Evolutionary conservation across 805 yeast species (phyloP), one percentile per base, ranked within the genome.

Genomic region (Suhomyces prunicola): DNA sequence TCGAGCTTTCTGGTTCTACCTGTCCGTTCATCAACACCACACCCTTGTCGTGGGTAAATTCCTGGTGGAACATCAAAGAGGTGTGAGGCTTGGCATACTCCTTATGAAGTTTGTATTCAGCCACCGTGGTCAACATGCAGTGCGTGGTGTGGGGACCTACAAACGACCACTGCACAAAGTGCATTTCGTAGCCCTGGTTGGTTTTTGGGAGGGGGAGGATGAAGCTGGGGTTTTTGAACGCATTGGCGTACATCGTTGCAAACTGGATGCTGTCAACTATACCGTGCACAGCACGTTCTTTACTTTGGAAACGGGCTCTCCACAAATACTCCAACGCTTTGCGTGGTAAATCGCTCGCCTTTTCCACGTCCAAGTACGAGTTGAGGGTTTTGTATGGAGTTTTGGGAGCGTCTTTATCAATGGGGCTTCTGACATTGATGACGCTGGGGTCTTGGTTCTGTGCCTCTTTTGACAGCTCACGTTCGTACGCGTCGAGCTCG

Each of bases 81-180:
- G 97, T 90, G 69, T 94, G 98, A 1, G 99, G 98, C 65, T 90
- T 86, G 8, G 99, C 97, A 69, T 78, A 94, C 65, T 93, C 97
- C 52, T 82, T 83, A 65, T 93, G 97, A 27, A 91, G 78, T 68
- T 93, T 91, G 71, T 84, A 94, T 70, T 94, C 98, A 1, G 94
- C 92, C 57, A 94, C 78, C 0, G 97, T 85, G 1, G 99, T 94
- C 61, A 94, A 77, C 80, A 94, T 80, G 65, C 96, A 90, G 71
- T 94, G 97, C 1, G 89, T 77, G 2, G 97, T 92, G 42, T 83
- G 61, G 13, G 88, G 86, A 0, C 93, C 96, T 12, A 87, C 92
- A 67, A 90, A 89, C 17, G 84, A 78, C 99, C 99, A 94, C 72
- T 94, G 98, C 22, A 92, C 83, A 67, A 87, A 90, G 65, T 94